These are phyloP conservation scores for Trypanosoma conorhini DNA, from an alignment of 208 protist species.

Conservation along the genomic window DNA sequence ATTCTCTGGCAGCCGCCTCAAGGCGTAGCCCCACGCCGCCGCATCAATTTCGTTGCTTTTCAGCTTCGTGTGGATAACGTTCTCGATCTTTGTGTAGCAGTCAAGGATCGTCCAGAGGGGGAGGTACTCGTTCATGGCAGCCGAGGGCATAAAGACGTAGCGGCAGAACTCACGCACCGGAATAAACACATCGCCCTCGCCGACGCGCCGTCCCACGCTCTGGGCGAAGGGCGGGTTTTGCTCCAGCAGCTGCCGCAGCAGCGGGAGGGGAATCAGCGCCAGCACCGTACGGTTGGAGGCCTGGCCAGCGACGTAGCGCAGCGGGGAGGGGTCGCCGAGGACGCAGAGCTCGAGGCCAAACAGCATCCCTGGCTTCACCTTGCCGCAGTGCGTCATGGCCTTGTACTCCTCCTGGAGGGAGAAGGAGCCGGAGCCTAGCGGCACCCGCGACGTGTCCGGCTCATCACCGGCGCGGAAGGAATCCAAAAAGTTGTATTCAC, in stretches of 20 bases:
- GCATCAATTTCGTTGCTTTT: conserved; percentile 69
- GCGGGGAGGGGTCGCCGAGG: conserved; percentile 52
- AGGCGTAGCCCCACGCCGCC: conserved; percentile 62
- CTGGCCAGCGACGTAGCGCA: conserved; percentile 52
- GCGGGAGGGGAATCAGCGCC: conserved; percentile 53
- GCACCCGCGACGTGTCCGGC: neutral
- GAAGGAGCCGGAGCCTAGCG: neutral
- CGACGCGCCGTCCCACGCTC: conserved; percentile 58
- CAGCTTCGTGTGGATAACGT: conserved; percentile 87
- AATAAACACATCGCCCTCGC: conserved; percentile 70
- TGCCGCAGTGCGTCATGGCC: conserved; percentile 55
- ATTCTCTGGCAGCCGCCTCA: conserved; percentile 68
- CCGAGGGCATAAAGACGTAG: conserved; percentile 66
- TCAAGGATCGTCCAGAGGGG: conserved; percentile 81
- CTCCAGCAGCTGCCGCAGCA: conserved; percentile 38
- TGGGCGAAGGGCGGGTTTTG: conserved; percentile 66
- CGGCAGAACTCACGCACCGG: conserved; percentile 80
- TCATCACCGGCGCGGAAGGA: neutral
- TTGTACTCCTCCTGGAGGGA: conserved; percentile 14
- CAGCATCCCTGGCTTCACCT: conserved; percentile 53
- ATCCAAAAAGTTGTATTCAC: neutral
- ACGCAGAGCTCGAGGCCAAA: conserved; percentile 78
- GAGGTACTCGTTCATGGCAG: conserved; percentile 79
- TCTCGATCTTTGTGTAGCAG: conserved; percentile 77
- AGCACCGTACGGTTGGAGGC: conserved; percentile 61